Evolutionary conservation across 192 early-diverging fungal species (phyloP), one percentile per base, ranked within the genome.

Genomic region (Linnemannia schmuckeri): DNA sequence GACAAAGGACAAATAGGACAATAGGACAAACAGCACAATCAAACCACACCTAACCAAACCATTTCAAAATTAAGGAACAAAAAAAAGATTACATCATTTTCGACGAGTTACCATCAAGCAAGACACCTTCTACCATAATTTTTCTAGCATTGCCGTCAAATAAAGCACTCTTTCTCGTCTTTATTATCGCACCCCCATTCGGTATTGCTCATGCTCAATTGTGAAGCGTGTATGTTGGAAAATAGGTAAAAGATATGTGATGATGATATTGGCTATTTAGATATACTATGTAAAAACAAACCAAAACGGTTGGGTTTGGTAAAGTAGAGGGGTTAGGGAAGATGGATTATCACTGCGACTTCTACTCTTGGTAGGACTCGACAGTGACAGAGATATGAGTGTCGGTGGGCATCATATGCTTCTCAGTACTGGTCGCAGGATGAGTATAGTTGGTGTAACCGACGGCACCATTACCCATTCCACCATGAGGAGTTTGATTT

Each of bases 311-410:
- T 44, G 15, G 1, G 47, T 10, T 52, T 52, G 18, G 0, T 13
- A 46, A 15, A 46, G 42, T n/a, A n/a, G 42, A 0, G 47, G 47
- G 47, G 47, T 7, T 17, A 13, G 15, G 15, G 0, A 47, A 47
- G 46, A 17, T 12, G 47, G 13, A 17, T 49, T 7, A 22, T 52
- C 49, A 52, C 3, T 7, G 20, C 22, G 18, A n/a, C 5, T 9
- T 8, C 7, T 80, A 22, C 13, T 80, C 79, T 3, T 22, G 66
- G 41, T 76, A 82, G 41, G 80, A 82, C 74, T 82, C 80, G n/a
- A 82, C 74, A 17, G 69, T 42, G 22, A 82, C 80, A 0, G 74
- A 71, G 74, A 82, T 76, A 24, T 82, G 80, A 7, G 80, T 75
- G n/a, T 82, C 80, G 2, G 74, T 17, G 3, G 80, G 80, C 4